Evolutionary conservation across 2,329 filamentous ascomycete genomes (phyloP).

Genomic region (Aureobasidium musti): DNA sequence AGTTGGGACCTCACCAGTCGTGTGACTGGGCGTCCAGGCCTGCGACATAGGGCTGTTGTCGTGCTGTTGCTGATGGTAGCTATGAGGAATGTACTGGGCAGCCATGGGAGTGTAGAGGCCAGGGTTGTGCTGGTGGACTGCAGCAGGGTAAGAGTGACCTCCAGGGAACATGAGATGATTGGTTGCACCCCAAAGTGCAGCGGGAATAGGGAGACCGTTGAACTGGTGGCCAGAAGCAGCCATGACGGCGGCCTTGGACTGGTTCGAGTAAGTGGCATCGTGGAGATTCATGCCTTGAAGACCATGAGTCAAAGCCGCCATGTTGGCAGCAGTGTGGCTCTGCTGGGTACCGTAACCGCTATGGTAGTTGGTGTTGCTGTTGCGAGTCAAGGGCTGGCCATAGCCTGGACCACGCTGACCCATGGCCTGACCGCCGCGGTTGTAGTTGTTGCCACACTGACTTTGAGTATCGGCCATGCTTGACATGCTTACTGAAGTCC

Average conservation of each 20-base stretch:
- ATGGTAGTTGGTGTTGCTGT: constrained; percentile 38
- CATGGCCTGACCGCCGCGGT: constrained; percentile 31
- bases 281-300: constrained; percentile 46
- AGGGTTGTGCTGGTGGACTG: constrained; percentile 39
- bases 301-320: constrained; percentile 44
- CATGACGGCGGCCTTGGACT: constrained; percentile 41
- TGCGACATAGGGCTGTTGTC: constrained; percentile 52
- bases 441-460: constrained; percentile 36
- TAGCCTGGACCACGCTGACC: constrained; percentile 38
- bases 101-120: constrained; percentile 51
- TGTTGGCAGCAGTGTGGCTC: constrained; percentile 38
- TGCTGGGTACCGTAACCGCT: constrained; percentile 42
- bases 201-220: constrained; percentile 37
- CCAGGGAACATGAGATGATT: constrained; percentile 41
- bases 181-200: constrained; percentile 39
- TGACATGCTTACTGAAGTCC: constrained; percentile 36
- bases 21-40: constrained; percentile 50
- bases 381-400: constrained; percentile 37
- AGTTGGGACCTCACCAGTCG: constrained; percentile 52
- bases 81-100: constrained; percentile 47
- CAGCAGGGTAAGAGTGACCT: constrained; percentile 36
- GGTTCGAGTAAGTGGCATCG: constrained; percentile 40
- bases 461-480: constrained; percentile 41
- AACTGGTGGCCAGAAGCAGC: constrained; percentile 37
- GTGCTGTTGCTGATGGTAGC: constrained; percentile 48